phyloP scores from a whole-genome alignment of 2,329 filamentous ascomycete species.

The Cladosporium sphaerospermum region DNA sequence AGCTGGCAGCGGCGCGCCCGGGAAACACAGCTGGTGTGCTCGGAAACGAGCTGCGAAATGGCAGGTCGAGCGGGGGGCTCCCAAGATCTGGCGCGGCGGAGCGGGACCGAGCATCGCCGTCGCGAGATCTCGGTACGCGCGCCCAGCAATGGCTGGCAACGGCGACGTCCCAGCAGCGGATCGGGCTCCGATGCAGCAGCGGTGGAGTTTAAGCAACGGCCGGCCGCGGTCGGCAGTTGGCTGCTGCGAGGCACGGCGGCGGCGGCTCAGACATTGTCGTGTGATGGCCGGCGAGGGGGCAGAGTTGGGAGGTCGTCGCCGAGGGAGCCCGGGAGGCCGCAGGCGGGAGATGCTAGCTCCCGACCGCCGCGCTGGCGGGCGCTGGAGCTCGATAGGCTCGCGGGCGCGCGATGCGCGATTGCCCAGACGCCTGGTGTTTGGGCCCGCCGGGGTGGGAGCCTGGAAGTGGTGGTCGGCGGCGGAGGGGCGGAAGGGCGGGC shows the following conservation, averaged over 20 bases:
- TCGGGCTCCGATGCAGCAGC: neutral
- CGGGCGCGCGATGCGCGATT: neutral
- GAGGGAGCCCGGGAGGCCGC: no score
- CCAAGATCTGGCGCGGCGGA: neutral
- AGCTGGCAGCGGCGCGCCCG: neutral
- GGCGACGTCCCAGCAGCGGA: neutral
- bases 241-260: no score
- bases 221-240: no score
- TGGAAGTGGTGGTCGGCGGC: neutral
- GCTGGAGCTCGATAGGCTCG: conserved; percentile 1
- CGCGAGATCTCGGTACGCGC: conserved; percentile 4
- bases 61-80: no score
- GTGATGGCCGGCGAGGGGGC: no score
- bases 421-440: conserved; percentile 6
- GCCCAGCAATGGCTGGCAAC: neutral
- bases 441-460: neutral
- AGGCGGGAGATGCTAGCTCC: no score
- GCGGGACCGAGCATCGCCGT: conserved; percentile 9
- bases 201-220: no score
- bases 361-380: no score
- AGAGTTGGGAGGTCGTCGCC: no score
- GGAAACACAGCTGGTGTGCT: conserved; percentile 8
- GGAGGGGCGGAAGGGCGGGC: neutral
- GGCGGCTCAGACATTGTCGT: no score
- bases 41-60: conserved; percentile 1